Evolutionary conservation across 345 rosid genomes (phyloP), one percentile per base, ranked within the genome.

Genomic region (Pugionium cornutum): DNA sequence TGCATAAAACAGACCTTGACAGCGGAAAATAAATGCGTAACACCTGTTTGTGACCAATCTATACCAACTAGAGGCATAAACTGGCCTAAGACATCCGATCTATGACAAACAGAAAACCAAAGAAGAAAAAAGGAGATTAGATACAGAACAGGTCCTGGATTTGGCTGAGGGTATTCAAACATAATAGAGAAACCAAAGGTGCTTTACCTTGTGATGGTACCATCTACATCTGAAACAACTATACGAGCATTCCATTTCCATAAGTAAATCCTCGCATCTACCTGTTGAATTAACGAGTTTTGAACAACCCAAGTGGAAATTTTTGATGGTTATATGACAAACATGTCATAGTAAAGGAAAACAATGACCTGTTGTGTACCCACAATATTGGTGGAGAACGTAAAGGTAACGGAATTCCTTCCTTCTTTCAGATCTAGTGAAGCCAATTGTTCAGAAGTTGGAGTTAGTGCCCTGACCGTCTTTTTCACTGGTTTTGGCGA

Each of bases 61-160:
- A 79, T 70, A 51, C 99, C 97, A 62, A 94, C 95, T 71, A 94
- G 70, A 68, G 97, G 99, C 99, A 94, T 94, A 76, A 94, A 90
- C 80, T 94, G 99, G 49, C 99, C 99, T 61, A 94, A 82, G 50
- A 94, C 96, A 66, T 94, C 99, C 18, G 99, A 94, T 76, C 99
- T 94, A 82, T 6, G n/a, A 68, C 25, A 81, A 65, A 61, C 29
- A 65, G 0, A 42, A 4, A 28, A 18, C 9, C 51, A 27, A 1
- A 27, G 31, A 66, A 61, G 8, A 41, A 6, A 30, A 49, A 46
- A 56, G 31, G n/a, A 10, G 71, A 48, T 66, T 42, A 72, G 63
- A 51, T 66, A 50, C 10, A 29, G 33, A 36, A 66, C 43, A 53
- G n/a, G 49, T 62, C 36, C 9, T 37, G 32, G 39, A 41, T 11